Conservation (phyloP, 441 rosid species). For the Brassica balearica region DNA sequence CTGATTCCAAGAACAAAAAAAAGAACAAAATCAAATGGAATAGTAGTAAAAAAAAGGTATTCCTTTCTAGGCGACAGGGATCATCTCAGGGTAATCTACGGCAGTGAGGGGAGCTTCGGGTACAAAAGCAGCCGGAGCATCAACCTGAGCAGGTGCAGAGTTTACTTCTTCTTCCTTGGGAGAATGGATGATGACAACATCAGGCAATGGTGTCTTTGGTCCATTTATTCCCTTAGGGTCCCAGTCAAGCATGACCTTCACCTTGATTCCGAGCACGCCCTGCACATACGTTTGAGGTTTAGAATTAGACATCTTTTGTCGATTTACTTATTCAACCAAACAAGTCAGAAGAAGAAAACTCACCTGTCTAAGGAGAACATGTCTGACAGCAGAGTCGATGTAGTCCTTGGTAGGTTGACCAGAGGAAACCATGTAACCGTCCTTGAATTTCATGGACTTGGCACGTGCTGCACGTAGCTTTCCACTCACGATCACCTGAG, state of each 20-base stretch:
- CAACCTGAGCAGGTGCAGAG: conserved; percentile 8
- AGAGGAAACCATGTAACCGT: conserved; percentile 75
- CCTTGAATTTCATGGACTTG: conserved; percentile 71
- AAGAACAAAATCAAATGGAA: neutral
- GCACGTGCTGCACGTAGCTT: conserved; percentile 64
- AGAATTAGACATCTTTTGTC: neutral
- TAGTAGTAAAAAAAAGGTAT: neutral
- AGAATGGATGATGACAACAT: conserved; percentile 61
- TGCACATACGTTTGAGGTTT: conserved; percentile 6
- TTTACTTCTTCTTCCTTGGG: conserved; percentile 57
- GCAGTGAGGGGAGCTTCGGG: conserved; percentile 46
- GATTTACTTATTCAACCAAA: neutral
- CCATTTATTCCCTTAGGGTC: conserved; percentile 59
- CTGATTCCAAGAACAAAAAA: conserved; percentile 7
- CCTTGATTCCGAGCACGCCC: conserved; percentile 69
- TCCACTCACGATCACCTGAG: conserved; percentile 61
- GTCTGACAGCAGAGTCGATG: conserved; percentile 65
- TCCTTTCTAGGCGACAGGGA: conserved; percentile 20
- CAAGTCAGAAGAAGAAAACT: neutral
- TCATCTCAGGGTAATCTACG: conserved; percentile 56
- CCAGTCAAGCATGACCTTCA: conserved; percentile 67
- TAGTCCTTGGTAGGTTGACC: conserved; percentile 70
- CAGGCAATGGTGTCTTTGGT: conserved; percentile 62
- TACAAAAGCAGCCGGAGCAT: conserved; percentile 8
- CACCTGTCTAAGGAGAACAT: conserved; percentile 63